Evolutionary conservation across 305 asterid species (phyloP), one percentile per base, ranked within the genome.

Genomic region (Withania somnifera): DNA sequence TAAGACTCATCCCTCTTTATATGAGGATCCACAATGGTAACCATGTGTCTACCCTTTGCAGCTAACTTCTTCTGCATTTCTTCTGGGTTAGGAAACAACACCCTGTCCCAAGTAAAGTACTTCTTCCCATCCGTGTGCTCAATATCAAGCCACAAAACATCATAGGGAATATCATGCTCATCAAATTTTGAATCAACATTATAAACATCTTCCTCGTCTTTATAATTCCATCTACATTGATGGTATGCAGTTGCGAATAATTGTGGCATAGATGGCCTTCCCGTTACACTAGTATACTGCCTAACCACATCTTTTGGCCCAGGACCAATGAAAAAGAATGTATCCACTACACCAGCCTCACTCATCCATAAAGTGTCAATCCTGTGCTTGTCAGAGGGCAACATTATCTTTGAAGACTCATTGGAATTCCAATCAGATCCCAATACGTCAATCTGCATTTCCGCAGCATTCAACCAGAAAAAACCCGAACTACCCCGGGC

Each of bases 401-500:
- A 82, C 92, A 56, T 86, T 77, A 89, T 85, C 52, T 89, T 90
- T 1, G 94, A 88, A 14, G 88, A 86, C 77, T 61, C 87, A 75
- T 92, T 94, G 47, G 92, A 87, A 80, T 92, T 89, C 99, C 99
- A 95, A 20, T 95, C 97, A 0, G 85, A 82, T 47, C 90, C 98
- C 75, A 96, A 69, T 45, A 96, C 96, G 88, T 96, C 99, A 88
- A 96, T 94, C 96, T 96, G 99, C 99, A 96, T 96, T 86, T 96
- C 99, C 69, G 99, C 99, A 87, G 98, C 97, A 89, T 92, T 96
- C 84, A 96, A 88, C 99, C 98, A 96, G 90, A 96, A 96, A 84
- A 96, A 96, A 3, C 99, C 99, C 0, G 98, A 91, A 83, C 96
- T 94, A 19, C 99, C 98, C 20, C 96, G 82, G 7, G 88, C 81